phyloP scores from a whole-genome alignment of 176 grass and related monocot genomes.

The Triticum monococcum region DNA sequence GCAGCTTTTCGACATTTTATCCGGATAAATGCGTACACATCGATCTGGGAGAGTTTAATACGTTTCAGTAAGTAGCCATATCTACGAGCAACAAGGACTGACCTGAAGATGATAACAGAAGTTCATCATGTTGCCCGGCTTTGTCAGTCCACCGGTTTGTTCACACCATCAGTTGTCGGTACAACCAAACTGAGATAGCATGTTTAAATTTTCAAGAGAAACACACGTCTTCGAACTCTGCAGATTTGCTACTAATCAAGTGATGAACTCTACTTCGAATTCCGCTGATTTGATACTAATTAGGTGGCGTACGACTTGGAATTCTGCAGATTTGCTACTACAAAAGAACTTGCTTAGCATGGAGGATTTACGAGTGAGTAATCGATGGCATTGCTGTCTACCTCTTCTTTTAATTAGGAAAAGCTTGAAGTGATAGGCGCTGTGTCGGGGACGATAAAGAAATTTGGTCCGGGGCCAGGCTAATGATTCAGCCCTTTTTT shows the following conservation, averaged over 20 bases:
- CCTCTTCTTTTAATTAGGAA: constrained; percentile 15
- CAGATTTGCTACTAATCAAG: background rate
- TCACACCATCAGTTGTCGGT: background rate
- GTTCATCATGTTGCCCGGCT: background rate
- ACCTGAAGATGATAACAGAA: background rate
- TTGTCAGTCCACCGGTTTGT: background rate
- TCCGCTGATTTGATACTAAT: background rate
- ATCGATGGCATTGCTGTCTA: background rate
- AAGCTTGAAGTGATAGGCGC: constrained; percentile 4
- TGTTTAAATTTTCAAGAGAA: background rate
- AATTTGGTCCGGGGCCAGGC: constrained; percentile 28
- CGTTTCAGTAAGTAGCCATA: constrained; percentile 27
- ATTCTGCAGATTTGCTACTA: background rate
- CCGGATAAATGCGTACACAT: background rate
- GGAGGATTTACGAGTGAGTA: background rate
- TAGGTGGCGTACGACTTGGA: background rate
- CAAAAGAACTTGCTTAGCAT: background rate
- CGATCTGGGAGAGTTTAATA: constrained; percentile 32
- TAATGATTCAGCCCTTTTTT: constrained; percentile 32
- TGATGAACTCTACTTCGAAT: background rate
- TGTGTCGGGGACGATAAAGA: constrained; percentile 30
- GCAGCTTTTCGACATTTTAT: background rate
- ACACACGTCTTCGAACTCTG: background rate
- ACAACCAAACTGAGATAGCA: background rate
- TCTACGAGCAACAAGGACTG: background rate